Conservation (phyloP, 2,329 filamentous ascomycete genomes). For the Calonectria henricotiae region DNA sequence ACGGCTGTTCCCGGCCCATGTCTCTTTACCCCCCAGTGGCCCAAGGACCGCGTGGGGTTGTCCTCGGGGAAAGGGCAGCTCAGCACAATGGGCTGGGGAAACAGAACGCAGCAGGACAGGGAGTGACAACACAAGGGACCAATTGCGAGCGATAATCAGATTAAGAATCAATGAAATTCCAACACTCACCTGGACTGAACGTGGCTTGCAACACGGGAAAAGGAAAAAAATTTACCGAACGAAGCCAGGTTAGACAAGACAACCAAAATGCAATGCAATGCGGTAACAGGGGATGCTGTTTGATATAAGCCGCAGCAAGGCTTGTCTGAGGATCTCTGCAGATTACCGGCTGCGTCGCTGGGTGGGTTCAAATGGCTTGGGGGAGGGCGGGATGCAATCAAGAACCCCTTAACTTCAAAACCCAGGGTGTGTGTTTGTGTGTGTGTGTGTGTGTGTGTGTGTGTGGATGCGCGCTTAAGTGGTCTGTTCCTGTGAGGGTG, state of each 20-base stretch:
- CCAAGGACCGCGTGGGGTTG: constrained; percentile 16
- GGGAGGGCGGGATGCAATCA: constrained; percentile 12
- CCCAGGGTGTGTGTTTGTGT: constrained; percentile 24
- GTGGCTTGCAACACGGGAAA: background rate
- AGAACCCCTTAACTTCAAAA: constrained; percentile 27
- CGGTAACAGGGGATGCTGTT: constrained; percentile 26
- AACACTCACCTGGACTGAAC: constrained; percentile 26
- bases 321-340: constrained; percentile 28
- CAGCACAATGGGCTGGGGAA: constrained; percentile 6
- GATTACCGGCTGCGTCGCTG: constrained; percentile 11
- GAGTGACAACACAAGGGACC: constrained; percentile 18
- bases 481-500: background rate
- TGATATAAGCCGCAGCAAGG: constrained; percentile 28
- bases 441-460: background rate
- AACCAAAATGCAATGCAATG: constrained; percentile 35
- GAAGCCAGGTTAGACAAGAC: constrained; percentile 11
- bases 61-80: constrained; percentile 19
- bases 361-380: constrained; percentile 18
- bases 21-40: constrained; percentile 11
- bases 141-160: constrained; percentile 3
- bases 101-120: constrained; percentile 16
- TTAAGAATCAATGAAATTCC: constrained; percentile 21
- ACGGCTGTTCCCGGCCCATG: constrained; percentile 21
- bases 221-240: constrained; percentile 4
- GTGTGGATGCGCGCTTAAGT: constrained; percentile 17